Evolutionary conservation across 805 yeast species (phyloP), one percentile per base, ranked within the genome.

Genomic region (Starmerella bombicola): DNA sequence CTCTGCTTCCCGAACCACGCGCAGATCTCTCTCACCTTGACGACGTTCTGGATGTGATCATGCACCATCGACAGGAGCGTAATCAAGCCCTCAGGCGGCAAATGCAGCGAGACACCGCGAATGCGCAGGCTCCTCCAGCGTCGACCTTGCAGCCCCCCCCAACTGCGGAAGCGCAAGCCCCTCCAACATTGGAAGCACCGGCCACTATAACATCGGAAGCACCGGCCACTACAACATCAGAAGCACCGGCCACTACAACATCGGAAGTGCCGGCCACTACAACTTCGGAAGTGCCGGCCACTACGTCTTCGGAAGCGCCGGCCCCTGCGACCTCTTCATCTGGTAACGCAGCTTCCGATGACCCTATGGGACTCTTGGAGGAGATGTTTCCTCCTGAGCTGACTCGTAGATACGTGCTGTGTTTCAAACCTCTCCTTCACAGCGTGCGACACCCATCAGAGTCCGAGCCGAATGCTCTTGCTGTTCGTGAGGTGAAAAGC

Each of bases 401-500:
- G 42, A 81, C 88, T 10, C 75, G 99, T 56, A 73, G 98, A 43
- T 91, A 86, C 64, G 71, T 72, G 49, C 59, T 91, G 30, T 91
- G 88, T 63, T 83, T 91, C 67, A 76, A 76, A 61, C 98, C 98
- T 1, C 65, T 78, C 43, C 65, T 79, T 2, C 45, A 46, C 18
- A 53, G 59, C 39, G 50, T 60, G 31, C 57, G 60, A 35, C 33
- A 40, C 30, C 45, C 53, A 28, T 39, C 49, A 18, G 32, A 42
- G 20, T 33, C 56, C 28, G 31, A 21, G 21, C 35, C 30, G 36
- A 22, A 34, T 23, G 77, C 77, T 52, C 63, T 83, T 42, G 80
- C 95, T 3, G 97, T 91, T 5, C 75, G 99, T 60, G 86, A 85
- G 49, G 78, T 91, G 44, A 79, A 76, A 56, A 96, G 96, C 47